These are phyloP conservation scores for Populus hybrid DNA, from an alignment of 441 rosid genomes.

Conservation along the genomic window DNA sequence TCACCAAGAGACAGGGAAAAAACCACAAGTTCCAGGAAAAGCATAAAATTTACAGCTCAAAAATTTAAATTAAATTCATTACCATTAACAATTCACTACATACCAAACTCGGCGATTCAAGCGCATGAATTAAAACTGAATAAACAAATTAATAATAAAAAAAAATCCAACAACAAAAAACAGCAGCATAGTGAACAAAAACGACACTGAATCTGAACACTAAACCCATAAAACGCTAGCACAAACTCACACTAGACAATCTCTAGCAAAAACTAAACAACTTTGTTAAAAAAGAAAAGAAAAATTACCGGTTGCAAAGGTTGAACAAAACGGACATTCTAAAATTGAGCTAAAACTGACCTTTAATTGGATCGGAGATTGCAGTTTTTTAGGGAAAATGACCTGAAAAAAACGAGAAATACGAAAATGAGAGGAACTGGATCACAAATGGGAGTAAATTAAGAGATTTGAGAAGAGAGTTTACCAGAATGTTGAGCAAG, in stretches of 20 bases:
- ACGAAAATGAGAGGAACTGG: neutral
- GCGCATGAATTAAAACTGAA: neutral
- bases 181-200: neutral
- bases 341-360: neutral
- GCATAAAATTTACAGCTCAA: neutral
- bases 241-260: neutral
- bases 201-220: neutral
- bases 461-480: slow-evolving; percentile 2
- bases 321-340: neutral
- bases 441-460: neutral
- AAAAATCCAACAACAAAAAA: neutral
- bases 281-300: neutral
- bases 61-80: no score
- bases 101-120: neutral
- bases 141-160: neutral
- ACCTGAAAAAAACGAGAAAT: neutral
- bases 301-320: neutral
- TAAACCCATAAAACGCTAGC: neutral
- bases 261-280: neutral
- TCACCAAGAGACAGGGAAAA: slow-evolving; percentile 1
- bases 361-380: neutral
- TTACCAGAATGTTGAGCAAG: slow-evolving; percentile 10
- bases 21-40: neutral
- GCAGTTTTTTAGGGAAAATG: neutral
- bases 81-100: neutral